These are phyloP conservation scores for Exophiala aquamarina DNA, from an alignment of 2,329 filamentous ascomycete species.

Conservation along the genomic window DNA sequence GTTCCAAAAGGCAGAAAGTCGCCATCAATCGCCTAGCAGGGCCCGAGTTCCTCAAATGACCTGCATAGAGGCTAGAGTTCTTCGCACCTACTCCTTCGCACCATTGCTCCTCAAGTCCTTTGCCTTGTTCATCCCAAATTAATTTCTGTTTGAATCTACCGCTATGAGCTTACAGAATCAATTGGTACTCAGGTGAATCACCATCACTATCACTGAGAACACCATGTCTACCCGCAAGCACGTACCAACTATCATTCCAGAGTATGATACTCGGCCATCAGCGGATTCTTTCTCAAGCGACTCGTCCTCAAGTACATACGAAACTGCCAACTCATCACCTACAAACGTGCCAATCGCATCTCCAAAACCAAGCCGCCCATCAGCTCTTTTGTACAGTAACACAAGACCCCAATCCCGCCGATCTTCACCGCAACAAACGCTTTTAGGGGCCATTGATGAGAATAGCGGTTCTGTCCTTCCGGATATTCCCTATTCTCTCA, in stretches of 20 bases:
- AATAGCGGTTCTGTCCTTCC: constrained; percentile 17
- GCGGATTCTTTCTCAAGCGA: constrained; percentile 13
- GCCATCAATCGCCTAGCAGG: too few species aligned
- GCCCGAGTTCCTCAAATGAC: too few species aligned
- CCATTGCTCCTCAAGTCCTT: too few species aligned
- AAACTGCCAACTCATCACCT: constrained; percentile 8
- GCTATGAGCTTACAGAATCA: too few species aligned
- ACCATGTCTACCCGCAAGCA: too few species aligned
- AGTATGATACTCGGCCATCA: constrained; percentile 15
- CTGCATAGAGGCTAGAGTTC: too few species aligned
- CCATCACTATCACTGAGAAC: too few species aligned
- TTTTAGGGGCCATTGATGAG: constrained; percentile 23
- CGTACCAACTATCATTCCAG: neutral
- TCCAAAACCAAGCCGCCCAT: neutral
- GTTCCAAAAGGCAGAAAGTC: too few species aligned
- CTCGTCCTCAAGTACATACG: constrained; percentile 17
- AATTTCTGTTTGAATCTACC: too few species aligned
- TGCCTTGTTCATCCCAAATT: too few species aligned
- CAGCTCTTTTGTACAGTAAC: constrained; percentile 14
- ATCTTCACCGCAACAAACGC: constrained; percentile 14
- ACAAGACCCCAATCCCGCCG: constrained; percentile 5
- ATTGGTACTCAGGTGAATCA: too few species aligned
- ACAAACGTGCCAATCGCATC: constrained; percentile 1
- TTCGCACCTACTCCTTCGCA: too few species aligned
- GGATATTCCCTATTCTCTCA: constrained; percentile 9